These are phyloP conservation scores for Pythium periplocum DNA, from an alignment of 352 stramenopile genomes.

Conservation along the genomic window DNA sequence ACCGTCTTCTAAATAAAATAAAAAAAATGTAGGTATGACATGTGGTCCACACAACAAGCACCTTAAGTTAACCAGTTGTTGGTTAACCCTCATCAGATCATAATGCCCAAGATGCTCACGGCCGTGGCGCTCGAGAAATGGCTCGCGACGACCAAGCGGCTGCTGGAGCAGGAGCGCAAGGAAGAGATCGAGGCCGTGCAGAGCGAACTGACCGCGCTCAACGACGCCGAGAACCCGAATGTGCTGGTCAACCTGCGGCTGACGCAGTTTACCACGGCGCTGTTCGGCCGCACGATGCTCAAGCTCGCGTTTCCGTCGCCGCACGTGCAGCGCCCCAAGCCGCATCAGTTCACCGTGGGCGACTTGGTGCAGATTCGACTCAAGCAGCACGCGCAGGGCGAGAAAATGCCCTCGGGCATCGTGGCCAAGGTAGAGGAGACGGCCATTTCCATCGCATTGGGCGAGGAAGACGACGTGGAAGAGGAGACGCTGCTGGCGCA, in stretches of 20 bases:
- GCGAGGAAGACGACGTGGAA: slow-evolving; percentile 51
- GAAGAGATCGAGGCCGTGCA: slow-evolving; percentile 57
- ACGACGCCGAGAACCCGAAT: slow-evolving; percentile 60
- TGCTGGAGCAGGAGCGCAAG: slow-evolving; percentile 57
- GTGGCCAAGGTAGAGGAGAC: slow-evolving; percentile 58
- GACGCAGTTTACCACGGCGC: slow-evolving; percentile 33
- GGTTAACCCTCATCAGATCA: too few relatives aligned
- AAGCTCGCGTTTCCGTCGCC: slow-evolving; percentile 42
- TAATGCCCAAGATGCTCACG: slow-evolving; percentile 1
- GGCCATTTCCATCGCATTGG: slow-evolving; percentile 50
- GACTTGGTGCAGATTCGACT: slow-evolving; percentile 81
- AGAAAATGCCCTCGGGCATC: slow-evolving; percentile 45
- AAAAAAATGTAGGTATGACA: too few relatives aligned
- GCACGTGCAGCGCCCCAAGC: slow-evolving; percentile 40
- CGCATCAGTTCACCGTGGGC: slow-evolving; percentile 78
- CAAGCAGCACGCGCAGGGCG: slow-evolving; percentile 7
- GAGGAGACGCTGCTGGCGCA: slow-evolving; percentile 31
- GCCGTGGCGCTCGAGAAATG: slow-evolving; percentile 48
- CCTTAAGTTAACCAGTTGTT: too few relatives aligned
- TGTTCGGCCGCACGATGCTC: slow-evolving; percentile 67
- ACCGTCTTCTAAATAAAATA: too few relatives aligned
- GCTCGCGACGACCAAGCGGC: slow-evolving; percentile 31
- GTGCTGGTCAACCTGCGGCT: slow-evolving; percentile 52
- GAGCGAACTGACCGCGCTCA: slow-evolving; percentile 44
- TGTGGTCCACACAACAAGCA: too few relatives aligned